Evolutionary conservation across 2,329 filamentous ascomycete genomes (phyloP).

Genomic region (Alternaria rosae): DNA sequence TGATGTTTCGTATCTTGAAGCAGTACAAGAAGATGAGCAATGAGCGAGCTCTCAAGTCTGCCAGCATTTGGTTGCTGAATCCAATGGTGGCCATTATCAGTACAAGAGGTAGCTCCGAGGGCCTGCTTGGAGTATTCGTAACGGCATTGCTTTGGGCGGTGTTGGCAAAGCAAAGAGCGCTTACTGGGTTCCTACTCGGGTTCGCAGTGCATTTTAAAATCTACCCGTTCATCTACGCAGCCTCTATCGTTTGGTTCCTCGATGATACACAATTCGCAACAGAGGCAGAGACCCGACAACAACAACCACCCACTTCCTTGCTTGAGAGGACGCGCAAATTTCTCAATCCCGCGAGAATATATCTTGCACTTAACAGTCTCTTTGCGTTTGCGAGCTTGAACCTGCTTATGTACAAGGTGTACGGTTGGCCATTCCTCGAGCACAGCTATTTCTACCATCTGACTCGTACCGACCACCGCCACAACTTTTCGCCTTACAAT

Average conservation of each 20-base stretch:
- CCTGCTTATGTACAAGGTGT: conserved; percentile 77
- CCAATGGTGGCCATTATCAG: conserved; percentile 98
- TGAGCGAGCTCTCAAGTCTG: conserved; percentile 71
- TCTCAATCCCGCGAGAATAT: conserved; percentile 57
- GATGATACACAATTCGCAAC: conserved; percentile 58
- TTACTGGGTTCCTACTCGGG: conserved; percentile 80
- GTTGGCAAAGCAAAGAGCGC: conserved; percentile 64
- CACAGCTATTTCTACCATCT: conserved; percentile 96
- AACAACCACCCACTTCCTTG: conserved; percentile 28
- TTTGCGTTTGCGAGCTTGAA: conserved; percentile 78
- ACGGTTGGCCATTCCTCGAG: conserved; percentile 77
- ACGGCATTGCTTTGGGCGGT: conserved; percentile 85
- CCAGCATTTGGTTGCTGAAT: conserved; percentile 91
- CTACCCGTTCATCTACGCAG: conserved; percentile 95
- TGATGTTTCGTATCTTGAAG: conserved; percentile 68
- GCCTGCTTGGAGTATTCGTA: conserved; percentile 84
- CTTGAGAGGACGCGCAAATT: conserved; percentile 28
- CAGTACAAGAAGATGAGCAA: conserved; percentile 45
- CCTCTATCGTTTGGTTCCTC: conserved; percentile 82
- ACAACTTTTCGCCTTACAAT: conserved; percentile 99
- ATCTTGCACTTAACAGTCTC: conserved; percentile 70
- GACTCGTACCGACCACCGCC: conserved; percentile 90
- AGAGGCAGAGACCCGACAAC: conserved; percentile 3
- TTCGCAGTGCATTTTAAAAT: conserved; percentile 97
- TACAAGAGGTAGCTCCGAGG: conserved; percentile 92